phyloP scores from a whole-genome alignment of 2,329 filamentous ascomycete genomes.

The Trichocomaceae sp. region DNA sequence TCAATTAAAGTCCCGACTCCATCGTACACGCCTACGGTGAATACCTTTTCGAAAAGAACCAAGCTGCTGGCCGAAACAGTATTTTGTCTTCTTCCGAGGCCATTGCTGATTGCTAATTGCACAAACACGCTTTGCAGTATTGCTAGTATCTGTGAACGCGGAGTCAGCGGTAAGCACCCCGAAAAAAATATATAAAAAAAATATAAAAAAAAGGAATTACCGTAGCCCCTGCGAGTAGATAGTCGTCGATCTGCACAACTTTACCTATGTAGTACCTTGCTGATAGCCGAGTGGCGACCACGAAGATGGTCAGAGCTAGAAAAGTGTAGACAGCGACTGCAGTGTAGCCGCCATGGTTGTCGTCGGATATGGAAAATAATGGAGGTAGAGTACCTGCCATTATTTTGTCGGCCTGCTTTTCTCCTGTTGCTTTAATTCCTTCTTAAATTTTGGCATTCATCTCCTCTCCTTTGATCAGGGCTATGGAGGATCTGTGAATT shows the following conservation, averaged over 20 bases:
- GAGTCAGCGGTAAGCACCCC: not conserved
- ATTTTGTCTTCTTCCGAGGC: slow-evolving; percentile 15
- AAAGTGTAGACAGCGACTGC: slow-evolving; percentile 20
- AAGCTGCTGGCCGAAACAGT: slow-evolving; percentile 12
- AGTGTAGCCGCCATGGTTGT: slow-evolving; percentile 20
- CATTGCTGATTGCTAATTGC: slow-evolving; percentile 19
- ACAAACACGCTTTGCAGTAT: slow-evolving; percentile 19
- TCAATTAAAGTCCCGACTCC: not conserved
- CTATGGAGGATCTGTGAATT: not conserved
- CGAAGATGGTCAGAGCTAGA: slow-evolving; percentile 15
- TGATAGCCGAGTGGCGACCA: slow-evolving; percentile 17
- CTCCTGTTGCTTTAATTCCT: not conserved
- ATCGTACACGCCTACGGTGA: not conserved
- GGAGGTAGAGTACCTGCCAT: slow-evolving; percentile 18
- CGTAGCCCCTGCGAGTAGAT: slow-evolving; percentile 15
- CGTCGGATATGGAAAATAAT: slow-evolving; percentile 18
- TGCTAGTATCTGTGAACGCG: slow-evolving; percentile 12
- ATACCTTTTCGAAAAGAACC: slow-evolving; percentile 17
- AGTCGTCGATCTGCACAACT: slow-evolving; percentile 18
- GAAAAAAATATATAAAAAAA: not conserved
- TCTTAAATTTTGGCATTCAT: not conserved
- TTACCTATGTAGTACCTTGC: slow-evolving; percentile 19
- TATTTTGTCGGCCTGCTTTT: not conserved
- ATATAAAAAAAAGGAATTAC: slow-evolving; percentile 5
- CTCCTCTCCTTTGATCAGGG: not conserved